Conservation (phyloP, 1,284 basidiomycete species). For the Ceratobasidium papillatum region DNA sequence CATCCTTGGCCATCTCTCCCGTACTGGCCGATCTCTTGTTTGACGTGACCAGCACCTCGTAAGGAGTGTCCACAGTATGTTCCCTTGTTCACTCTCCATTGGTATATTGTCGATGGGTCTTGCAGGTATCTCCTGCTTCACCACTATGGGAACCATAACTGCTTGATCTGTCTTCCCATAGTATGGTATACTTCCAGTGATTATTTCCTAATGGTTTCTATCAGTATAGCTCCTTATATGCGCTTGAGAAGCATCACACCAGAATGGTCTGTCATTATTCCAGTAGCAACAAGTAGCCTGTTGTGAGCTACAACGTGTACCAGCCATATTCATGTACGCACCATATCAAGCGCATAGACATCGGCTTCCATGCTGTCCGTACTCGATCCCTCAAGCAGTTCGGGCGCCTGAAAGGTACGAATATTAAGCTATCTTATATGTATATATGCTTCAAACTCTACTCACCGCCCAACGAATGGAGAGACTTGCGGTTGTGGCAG, state of each 20-base stretch:
- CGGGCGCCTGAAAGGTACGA: background rate
- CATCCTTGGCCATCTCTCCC: too few species aligned
- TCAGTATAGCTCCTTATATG: too few species aligned
- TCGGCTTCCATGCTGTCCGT: background rate
- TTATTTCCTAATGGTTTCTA: too few species aligned
- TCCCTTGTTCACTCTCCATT: background rate
- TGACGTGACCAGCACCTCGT: slow-evolving; percentile 8
- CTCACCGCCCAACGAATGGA: background rate
- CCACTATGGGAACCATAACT: too few species aligned
- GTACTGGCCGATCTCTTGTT: too few species aligned
- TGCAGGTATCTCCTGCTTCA: too few species aligned
- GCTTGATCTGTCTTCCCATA: too few species aligned
- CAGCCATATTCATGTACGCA: background rate
- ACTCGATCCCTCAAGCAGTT: background rate
- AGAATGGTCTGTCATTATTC: background rate
- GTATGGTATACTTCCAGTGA: background rate
- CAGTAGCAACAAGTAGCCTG: too few species aligned
- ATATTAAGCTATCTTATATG: background rate
- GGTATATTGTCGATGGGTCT: too few species aligned
- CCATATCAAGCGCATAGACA: background rate
- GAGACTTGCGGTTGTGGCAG: background rate
- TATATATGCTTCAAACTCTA: too few species aligned
- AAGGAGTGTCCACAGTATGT: slow-evolving; percentile 9
- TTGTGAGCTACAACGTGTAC: too few species aligned
- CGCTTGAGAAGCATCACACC: background rate